Evolutionary conservation across 257 asterid species (phyloP).

Genomic region (Coffea canephora): DNA sequence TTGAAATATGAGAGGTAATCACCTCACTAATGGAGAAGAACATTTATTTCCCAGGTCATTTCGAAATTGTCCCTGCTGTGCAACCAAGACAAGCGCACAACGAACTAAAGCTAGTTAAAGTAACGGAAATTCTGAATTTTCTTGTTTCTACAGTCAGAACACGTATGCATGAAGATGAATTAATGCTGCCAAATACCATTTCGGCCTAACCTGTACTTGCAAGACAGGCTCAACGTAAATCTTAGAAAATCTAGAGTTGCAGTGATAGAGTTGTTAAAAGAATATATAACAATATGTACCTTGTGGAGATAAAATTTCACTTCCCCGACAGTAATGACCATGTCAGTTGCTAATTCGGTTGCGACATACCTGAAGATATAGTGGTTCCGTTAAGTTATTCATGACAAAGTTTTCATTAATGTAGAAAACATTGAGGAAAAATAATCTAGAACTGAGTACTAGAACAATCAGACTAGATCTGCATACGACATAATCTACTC

Average conservation of each 20-base stretch:
- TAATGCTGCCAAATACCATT: not conserved
- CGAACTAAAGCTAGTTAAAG: not conserved
- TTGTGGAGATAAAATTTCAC: conserved; percentile 51
- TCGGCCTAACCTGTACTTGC: not conserved
- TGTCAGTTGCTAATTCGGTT: conserved; percentile 43
- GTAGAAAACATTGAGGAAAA: not conserved
- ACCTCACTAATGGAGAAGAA: not conserved
- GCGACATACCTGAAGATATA: conserved; percentile 47
- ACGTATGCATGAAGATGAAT: not conserved
- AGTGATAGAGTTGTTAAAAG: not conserved
- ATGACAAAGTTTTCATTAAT: not conserved
- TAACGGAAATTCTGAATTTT: not conserved
- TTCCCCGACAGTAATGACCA: conserved; percentile 41
- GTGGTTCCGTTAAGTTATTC: not conserved
- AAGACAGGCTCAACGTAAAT: not conserved
- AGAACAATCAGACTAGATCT: no score
- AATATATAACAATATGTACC: conserved; percentile 24
- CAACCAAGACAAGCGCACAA: not conserved
- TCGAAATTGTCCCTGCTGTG: not conserved
- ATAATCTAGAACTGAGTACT: not conserved
- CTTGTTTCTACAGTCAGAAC: not conserved
- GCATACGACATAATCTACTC: not conserved
- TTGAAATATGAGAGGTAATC: not conserved
- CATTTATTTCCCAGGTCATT: not conserved
- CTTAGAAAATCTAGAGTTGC: not conserved